These are phyloP conservation scores for Geotrichum macrosporum DNA, from an alignment of 1,139 yeast species.

Conservation along the genomic window DNA sequence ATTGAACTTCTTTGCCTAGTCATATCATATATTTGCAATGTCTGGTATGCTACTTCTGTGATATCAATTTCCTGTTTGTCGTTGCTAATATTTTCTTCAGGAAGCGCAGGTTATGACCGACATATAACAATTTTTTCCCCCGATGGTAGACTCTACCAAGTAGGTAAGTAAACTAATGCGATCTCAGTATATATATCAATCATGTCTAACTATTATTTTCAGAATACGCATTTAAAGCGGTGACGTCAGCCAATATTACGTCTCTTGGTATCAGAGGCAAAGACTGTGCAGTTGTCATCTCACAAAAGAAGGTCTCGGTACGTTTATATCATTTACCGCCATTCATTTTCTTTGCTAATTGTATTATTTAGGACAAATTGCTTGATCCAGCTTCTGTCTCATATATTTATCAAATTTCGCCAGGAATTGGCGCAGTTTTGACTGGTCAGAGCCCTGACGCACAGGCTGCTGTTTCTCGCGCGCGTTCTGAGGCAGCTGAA, in stretches of 20 bases:
- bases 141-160: slow-evolving; percentile 95
- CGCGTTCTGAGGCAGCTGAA: slow-evolving; percentile 91
- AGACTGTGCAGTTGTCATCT: slow-evolving; percentile 83
- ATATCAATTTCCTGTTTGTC: background rate
- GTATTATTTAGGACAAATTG: slow-evolving; percentile 60
- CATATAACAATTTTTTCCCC: slow-evolving; percentile 98
- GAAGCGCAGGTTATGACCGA: slow-evolving; percentile 84
- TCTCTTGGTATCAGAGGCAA: slow-evolving; percentile 83
- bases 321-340: too few relatives aligned
- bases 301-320: slow-evolving; percentile 87
- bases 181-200: too few relatives aligned
- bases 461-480: slow-evolving; percentile 81
- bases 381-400: slow-evolving; percentile 82
- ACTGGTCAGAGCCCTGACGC: slow-evolving; percentile 98
- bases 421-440: slow-evolving; percentile 81
- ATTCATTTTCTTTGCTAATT: too few relatives aligned
- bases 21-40: slow-evolving; percentile 8
- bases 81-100: slow-evolving; percentile 20
- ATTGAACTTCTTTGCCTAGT: background rate
- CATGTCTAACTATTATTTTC: too few relatives aligned
- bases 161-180: slow-evolving; percentile 47
- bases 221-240: slow-evolving; percentile 94
- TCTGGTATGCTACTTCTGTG: slow-evolving; percentile 16
- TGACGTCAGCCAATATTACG: slow-evolving; percentile 86
- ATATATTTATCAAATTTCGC: slow-evolving; percentile 77